Evolutionary conservation across 768 basidiomycete species (phyloP).

Genomic region (Tulasnella sp.): DNA sequence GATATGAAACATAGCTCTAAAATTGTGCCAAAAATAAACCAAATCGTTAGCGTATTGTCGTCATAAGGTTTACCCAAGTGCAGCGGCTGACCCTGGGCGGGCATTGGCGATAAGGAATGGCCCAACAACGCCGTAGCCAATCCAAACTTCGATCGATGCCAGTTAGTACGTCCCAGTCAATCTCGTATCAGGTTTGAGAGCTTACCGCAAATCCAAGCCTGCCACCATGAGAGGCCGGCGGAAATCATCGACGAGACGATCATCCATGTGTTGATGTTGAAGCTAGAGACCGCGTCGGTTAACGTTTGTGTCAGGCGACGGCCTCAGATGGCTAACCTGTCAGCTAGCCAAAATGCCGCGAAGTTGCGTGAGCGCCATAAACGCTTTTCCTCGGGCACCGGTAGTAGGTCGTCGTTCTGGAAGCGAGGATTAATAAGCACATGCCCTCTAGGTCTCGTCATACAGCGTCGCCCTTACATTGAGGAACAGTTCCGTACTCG

Average conservation of each 20-base stretch:
- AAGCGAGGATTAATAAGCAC: constrained; percentile 14
- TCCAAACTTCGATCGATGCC: constrained; percentile 33
- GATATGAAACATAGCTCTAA: constrained; percentile 64
- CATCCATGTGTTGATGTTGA: constrained; percentile 74
- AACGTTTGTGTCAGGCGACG: not conserved
- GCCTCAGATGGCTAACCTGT: constrained; percentile 28
- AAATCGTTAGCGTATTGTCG: too few relatives aligned
- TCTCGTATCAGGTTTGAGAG: too few relatives aligned
- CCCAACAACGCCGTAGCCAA: constrained; percentile 43
- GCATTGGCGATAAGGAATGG: constrained; percentile 70
- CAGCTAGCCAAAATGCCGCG: constrained; percentile 37
- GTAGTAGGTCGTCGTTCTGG: constrained; percentile 60
- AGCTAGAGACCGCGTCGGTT: too few relatives aligned
- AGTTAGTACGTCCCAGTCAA: too few relatives aligned
- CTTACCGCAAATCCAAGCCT: constrained; percentile 60
- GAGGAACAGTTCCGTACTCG: constrained; percentile 46
- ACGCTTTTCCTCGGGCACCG: constrained; percentile 51
- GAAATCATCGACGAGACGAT: constrained; percentile 67
- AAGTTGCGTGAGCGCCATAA: constrained; percentile 60
- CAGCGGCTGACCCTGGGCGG: constrained; percentile 31
- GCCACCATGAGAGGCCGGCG: constrained; percentile 69
- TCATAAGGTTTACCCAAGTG: too few relatives aligned
- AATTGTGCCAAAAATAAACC: too few relatives aligned
- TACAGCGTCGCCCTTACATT: constrained; percentile 31
- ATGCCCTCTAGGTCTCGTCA: constrained; percentile 6